Percentiles rank a stretch among this genome's conserved stretches.
Conservation (phyloP, 2,329 filamentous ascomycete species). For the Aspergillus sp. region DNA sequence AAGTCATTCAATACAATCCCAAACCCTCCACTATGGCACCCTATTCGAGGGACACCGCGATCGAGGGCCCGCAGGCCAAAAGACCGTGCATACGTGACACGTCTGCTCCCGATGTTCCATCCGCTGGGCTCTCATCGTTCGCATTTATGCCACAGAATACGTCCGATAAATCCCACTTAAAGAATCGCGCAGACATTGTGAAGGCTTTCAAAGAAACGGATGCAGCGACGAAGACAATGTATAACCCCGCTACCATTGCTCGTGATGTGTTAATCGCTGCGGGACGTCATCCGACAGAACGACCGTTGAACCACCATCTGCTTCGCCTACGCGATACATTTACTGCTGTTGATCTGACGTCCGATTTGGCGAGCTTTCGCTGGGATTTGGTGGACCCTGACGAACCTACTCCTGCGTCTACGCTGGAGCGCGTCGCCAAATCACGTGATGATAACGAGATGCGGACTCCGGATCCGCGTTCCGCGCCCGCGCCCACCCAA, state of each 20-base stretch:
- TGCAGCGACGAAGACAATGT: conserved; percentile 47
- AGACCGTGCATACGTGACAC: too few species aligned
- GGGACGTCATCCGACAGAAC: conserved; percentile 59
- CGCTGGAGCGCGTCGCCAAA: not conserved
- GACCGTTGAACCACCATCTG: conserved; percentile 59
- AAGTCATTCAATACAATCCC: not conserved
- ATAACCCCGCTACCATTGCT: conserved; percentile 62
- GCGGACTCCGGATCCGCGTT: not conserved
- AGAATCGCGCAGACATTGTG: conserved; percentile 37
- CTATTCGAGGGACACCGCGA: too few species aligned
- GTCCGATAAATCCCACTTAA: conserved; percentile 19
- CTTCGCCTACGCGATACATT: conserved; percentile 45
- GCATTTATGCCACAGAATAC: conserved; percentile 9
- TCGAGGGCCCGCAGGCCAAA: too few species aligned
- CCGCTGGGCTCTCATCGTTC: conserved; percentile 1
- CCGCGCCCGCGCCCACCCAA: not conserved
- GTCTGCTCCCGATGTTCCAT: too few species aligned
- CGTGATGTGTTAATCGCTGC: conserved; percentile 61
- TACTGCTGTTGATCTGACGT: conserved; percentile 39
- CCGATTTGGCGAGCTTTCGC: conserved; percentile 57
- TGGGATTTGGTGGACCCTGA: conserved; percentile 58
- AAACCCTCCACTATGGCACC: too few species aligned
- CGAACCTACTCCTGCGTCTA: not conserved
- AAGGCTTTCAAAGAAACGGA: conserved; percentile 42
- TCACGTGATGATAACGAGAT: not conserved